Percentiles rank a stretch among this genome's conserved stretches.
These are phyloP conservation scores for Sphaerulina musiva DNA, from an alignment of 2,329 filamentous ascomycete species.

Conservation along the genomic window DNA sequence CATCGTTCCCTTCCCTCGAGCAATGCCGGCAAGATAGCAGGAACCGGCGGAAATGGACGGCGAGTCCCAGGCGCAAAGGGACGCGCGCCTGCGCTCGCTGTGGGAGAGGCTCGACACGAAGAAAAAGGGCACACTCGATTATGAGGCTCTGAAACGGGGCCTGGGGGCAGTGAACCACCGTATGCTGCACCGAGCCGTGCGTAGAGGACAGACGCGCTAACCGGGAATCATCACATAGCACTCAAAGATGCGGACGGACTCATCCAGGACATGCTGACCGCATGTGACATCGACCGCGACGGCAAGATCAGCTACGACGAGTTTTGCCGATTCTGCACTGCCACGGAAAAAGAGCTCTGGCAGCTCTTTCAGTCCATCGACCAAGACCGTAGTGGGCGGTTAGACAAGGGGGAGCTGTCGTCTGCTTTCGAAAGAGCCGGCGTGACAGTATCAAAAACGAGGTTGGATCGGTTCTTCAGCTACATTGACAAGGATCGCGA, in stretches of 20 bases:
- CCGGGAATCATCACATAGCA: constrained; percentile 40
- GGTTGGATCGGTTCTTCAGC: constrained; percentile 77
- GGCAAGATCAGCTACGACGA: constrained; percentile 90
- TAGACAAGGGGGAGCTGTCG: constrained; percentile 80
- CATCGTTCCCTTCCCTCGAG: not conserved
- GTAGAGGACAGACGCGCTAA: constrained; percentile 6
- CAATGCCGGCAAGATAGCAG: constrained; percentile 19
- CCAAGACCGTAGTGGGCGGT: constrained; percentile 71
- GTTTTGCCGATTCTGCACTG: constrained; percentile 80
- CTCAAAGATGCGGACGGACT: constrained; percentile 88
- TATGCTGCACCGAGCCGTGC: constrained; percentile 43
- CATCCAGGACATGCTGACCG: constrained; percentile 69
- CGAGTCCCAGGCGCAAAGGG: constrained; percentile 71
- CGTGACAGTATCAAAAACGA: constrained; percentile 67
- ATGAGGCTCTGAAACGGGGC: constrained; percentile 76
- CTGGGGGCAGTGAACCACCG: constrained; percentile 87
- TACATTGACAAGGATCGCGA: constrained; percentile 88
- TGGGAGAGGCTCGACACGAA: constrained; percentile 77
- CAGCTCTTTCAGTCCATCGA: constrained; percentile 82
- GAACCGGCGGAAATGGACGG: constrained; percentile 51
- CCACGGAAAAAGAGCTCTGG: constrained; percentile 77
- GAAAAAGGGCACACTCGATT: constrained; percentile 71
- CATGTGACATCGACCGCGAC: constrained; percentile 81
- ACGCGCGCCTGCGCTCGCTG: constrained; percentile 73
- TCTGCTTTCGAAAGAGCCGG: constrained; percentile 72